phyloP scores from a whole-genome alignment of 345 rosid species.

The Kernera saxatilis region DNA sequence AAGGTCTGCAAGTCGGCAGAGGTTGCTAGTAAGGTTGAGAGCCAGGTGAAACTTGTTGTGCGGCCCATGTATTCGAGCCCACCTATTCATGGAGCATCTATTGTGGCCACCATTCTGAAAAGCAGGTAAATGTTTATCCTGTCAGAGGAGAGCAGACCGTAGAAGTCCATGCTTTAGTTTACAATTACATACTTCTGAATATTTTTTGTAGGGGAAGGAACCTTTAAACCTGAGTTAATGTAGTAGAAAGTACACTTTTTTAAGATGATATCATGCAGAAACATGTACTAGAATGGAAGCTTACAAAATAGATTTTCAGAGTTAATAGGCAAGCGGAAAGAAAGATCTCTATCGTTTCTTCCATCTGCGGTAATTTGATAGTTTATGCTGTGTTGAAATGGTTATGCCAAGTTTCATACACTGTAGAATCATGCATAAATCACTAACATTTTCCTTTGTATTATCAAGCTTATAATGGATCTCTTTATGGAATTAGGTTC shows the following conservation, averaged over 20 bases:
- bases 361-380: background rate
- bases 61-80: constrained; percentile 72
- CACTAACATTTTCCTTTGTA: background rate
- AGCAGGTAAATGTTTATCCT: constrained; percentile 38
- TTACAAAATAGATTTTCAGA: background rate
- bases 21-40: constrained; percentile 63
- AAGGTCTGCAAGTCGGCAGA: constrained; percentile 73
- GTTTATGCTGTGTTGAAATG: background rate
- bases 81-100: constrained; percentile 73
- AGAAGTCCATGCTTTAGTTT: constrained; percentile 9
- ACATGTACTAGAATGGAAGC: background rate
- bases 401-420: background rate
- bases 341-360: background rate
- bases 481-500: background rate
- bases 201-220: background rate
- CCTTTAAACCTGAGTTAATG: background rate
- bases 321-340: background rate
- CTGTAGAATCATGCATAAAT: background rate
- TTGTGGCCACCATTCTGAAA: constrained; percentile 60
- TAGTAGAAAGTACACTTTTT: background rate
- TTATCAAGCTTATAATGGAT: background rate
- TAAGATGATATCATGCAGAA: background rate
- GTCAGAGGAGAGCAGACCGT: background rate
- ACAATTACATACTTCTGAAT: background rate
- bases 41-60: constrained; percentile 72